Percentiles rank a stretch among this genome's conserved stretches.
These are phyloP conservation scores for Rheum nobile DNA, from an alignment of 148 eudicot genomes.

Conservation along the genomic window DNA sequence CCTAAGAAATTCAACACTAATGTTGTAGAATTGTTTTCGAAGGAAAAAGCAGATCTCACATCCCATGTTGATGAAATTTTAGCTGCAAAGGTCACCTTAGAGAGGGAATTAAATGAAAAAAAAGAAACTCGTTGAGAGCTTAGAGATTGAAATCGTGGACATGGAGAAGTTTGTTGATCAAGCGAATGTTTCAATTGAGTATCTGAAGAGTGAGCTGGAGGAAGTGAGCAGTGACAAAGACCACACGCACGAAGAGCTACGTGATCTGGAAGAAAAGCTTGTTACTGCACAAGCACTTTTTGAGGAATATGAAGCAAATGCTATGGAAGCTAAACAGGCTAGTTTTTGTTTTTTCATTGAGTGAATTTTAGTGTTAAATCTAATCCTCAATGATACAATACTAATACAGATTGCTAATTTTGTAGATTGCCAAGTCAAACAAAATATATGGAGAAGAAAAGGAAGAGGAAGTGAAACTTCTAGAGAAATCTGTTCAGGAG, in stretches of 20 bases:
- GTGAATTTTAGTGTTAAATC: background rate
- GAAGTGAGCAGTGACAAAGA: slow-evolving; percentile 44
- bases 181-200: slow-evolving; percentile 38
- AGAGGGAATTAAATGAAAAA: slow-evolving; percentile 49
- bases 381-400: background rate
- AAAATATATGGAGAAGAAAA: slow-evolving; percentile 65
- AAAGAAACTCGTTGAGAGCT: slow-evolving; percentile 31
- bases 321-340: slow-evolving; percentile 76
- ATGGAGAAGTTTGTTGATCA: slow-evolving; percentile 41
- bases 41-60: slow-evolving; percentile 37
- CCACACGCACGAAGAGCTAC: slow-evolving; percentile 32
- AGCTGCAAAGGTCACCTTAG: slow-evolving; percentile 30
- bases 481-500: slow-evolving; percentile 85
- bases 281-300: slow-evolving; percentile 70
- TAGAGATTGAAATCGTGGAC: slow-evolving; percentile 50
- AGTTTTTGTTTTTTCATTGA: background rate
- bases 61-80: slow-evolving; percentile 27
- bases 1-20: no score
- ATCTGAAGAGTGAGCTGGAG: slow-evolving; percentile 37
- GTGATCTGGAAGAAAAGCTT: slow-evolving; percentile 47
- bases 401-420: background rate
- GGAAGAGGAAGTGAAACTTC: slow-evolving; percentile 84
- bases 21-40: slow-evolving; percentile 27
- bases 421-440: slow-evolving; percentile 56
- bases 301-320: slow-evolving; percentile 67